phyloP scores from a whole-genome alignment of 2,329 filamentous ascomycete genomes.

The Penicillium expansum region DNA sequence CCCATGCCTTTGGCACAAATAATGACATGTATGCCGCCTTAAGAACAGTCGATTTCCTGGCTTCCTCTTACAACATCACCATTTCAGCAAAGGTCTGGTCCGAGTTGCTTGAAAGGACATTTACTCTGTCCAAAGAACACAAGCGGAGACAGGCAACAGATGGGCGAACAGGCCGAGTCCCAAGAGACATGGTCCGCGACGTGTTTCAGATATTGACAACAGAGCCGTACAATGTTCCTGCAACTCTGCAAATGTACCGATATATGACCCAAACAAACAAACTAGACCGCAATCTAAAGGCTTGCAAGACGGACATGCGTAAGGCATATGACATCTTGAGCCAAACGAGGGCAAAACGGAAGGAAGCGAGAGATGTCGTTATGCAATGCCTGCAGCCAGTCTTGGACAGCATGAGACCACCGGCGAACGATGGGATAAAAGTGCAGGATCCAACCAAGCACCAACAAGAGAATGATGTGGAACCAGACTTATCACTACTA shows the following conservation, averaged over 20 bases:
- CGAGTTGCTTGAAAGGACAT: constrained; percentile 66
- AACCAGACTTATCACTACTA: constrained; percentile 15
- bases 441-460: not conserved
- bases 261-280: constrained; percentile 33
- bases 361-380: constrained; percentile 26
- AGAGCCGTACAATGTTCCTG: constrained; percentile 55
- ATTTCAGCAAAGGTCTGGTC: constrained; percentile 62
- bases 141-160: constrained; percentile 1
- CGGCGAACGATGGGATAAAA: not conserved
- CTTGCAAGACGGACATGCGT: constrained; percentile 28
- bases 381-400: constrained; percentile 23
- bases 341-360: constrained; percentile 29
- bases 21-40: constrained; percentile 60
- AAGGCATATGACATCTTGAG: constrained; percentile 32
- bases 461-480: not conserved
- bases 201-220: constrained; percentile 62
- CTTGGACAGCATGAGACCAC: not conserved
- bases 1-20: constrained; percentile 66
- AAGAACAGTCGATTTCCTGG: constrained; percentile 61
- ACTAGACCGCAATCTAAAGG: constrained; percentile 14
- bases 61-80: constrained; percentile 56
- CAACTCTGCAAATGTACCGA: constrained; percentile 56
- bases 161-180: constrained; percentile 35
- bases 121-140: constrained; percentile 50
- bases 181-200: constrained; percentile 46